These are phyloP conservation scores for Begonia fuchsioides DNA, from an alignment of 306 rosid species.

Conservation along the genomic window DNA sequence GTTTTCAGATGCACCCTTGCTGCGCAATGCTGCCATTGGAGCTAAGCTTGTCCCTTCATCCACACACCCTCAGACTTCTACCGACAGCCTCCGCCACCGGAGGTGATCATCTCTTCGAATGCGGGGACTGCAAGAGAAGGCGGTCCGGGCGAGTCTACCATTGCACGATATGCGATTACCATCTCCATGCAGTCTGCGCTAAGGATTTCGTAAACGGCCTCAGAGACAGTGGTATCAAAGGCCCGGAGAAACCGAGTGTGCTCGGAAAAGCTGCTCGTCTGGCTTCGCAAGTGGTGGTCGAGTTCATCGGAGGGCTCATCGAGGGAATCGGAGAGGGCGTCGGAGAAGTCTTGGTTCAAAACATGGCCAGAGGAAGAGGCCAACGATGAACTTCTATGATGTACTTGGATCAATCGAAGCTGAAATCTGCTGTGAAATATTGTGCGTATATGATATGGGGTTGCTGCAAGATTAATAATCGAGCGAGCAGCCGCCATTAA, in stretches of 20 bases:
- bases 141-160: slow-evolving; percentile 55
- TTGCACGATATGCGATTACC: slow-evolving; percentile 53
- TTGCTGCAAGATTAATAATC: too few relatives aligned
- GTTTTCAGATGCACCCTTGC: slow-evolving; percentile 78
- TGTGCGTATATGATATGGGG: too few relatives aligned
- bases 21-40: slow-evolving; percentile 59
- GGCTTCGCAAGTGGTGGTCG: slow-evolving; percentile 66
- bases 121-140: slow-evolving; percentile 55
- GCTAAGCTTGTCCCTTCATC: slow-evolving; percentile 21
- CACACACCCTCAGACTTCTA: slow-evolving; percentile 43
- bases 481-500: too few relatives aligned
- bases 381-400: background rate
- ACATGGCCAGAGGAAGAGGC: slow-evolving; percentile 31
- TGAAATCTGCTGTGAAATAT: too few relatives aligned
- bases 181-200: slow-evolving; percentile 63
- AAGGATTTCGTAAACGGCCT: slow-evolving; percentile 62
- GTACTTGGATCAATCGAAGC: too few relatives aligned
- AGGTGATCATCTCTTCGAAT: slow-evolving; percentile 2
- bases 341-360: slow-evolving; percentile 58
- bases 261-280: slow-evolving; percentile 43
- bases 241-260: slow-evolving; percentile 30
- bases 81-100: slow-evolving; percentile 6
- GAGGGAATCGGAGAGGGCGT: slow-evolving; percentile 76
- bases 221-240: slow-evolving; percentile 33
- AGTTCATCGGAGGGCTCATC: slow-evolving; percentile 55